A percentile compares a stretch with the other conserved stretches of the same genome.
Conservation (phyloP, 805 yeast species). For the Yamadazyma phyllophila region DNA sequence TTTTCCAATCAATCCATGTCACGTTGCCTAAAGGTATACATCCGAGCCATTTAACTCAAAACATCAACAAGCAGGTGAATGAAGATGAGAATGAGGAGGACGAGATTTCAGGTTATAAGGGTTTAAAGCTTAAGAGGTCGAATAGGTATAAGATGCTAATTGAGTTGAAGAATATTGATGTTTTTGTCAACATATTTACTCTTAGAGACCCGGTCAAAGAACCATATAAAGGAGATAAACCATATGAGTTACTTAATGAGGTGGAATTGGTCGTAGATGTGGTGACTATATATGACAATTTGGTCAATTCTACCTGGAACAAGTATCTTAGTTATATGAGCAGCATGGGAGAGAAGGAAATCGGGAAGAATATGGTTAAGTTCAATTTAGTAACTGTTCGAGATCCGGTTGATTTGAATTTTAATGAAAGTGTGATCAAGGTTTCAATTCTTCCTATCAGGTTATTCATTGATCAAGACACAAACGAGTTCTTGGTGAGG, state of each 20-base stretch:
- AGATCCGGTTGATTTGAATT: constrained; percentile 62
- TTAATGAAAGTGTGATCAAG: constrained; percentile 60
- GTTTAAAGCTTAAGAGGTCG: constrained; percentile 64
- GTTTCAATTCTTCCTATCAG: constrained; percentile 69
- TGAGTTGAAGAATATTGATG: constrained; percentile 53
- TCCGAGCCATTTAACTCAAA: constrained; percentile 45
- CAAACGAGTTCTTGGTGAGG: constrained; percentile 76
- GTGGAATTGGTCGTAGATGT: constrained; percentile 35
- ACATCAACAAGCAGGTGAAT: constrained; percentile 48
- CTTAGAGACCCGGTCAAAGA: constrained; percentile 46
- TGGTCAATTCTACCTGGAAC: constrained; percentile 89
- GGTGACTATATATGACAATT: constrained; percentile 37
- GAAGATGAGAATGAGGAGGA: constrained; percentile 15
- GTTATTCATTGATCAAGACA: constrained; percentile 89
- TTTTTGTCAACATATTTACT: constrained; percentile 44
- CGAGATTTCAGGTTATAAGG: constrained; percentile 25
- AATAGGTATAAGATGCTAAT: constrained; percentile 55
- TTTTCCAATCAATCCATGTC: constrained; percentile 80
- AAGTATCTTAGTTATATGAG: constrained; percentile 71
- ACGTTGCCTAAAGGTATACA: constrained; percentile 50
- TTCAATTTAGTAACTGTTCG: constrained; percentile 55
- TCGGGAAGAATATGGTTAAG: constrained; percentile 61
- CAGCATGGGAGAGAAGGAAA: constrained; percentile 68
- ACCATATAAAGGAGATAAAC: constrained; percentile 24
- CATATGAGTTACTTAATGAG: constrained; percentile 47